A percentile compares a stretch with the other conserved stretches of the same genome.
Evolutionary conservation across 2,329 filamentous ascomycete genomes (phyloP).

Genomic region (Trichoderma koningiopsis): DNA sequence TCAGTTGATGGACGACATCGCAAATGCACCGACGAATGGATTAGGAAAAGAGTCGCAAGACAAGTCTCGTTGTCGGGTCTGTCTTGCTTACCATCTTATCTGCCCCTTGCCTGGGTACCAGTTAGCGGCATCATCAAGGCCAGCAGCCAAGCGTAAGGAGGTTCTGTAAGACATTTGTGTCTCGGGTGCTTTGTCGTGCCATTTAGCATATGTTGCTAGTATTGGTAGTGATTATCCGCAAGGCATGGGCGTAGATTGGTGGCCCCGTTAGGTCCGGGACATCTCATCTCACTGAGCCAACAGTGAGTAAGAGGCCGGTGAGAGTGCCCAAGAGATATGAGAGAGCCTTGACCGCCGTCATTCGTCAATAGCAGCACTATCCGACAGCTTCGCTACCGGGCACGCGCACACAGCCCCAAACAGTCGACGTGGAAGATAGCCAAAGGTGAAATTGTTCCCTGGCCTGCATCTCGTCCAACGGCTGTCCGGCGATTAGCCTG

Average conservation of each 20-base stretch:
- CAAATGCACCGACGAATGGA: neutral
- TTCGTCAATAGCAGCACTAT: neutral
- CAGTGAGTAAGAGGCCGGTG: neutral
- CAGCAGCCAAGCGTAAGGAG: neutral
- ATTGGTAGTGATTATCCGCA: neutral
- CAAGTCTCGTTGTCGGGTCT: neutral
- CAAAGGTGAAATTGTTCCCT: conserved; percentile 15
- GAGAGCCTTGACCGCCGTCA: neutral
- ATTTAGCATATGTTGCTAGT: neutral
- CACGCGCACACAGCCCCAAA: neutral
- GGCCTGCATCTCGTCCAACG: conserved; percentile 4
- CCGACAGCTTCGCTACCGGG: neutral
- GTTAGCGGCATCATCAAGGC: neutral
- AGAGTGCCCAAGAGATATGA: neutral
- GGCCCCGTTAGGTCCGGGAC: neutral
- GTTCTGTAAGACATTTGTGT: neutral
- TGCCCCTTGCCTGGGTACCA: neutral
- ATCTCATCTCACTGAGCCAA: neutral
- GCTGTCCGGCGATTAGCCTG: conserved; percentile 5
- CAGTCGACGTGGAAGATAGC: neutral
- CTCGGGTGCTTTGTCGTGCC: neutral
- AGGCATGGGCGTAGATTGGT: neutral
- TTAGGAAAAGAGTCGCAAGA: neutral
- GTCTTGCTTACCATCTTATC: neutral
- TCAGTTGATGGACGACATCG: neutral